Base-by-base conservation (phyloP, 2,329 filamentous ascomycete species). In the Sporothrix globosa region DNA sequence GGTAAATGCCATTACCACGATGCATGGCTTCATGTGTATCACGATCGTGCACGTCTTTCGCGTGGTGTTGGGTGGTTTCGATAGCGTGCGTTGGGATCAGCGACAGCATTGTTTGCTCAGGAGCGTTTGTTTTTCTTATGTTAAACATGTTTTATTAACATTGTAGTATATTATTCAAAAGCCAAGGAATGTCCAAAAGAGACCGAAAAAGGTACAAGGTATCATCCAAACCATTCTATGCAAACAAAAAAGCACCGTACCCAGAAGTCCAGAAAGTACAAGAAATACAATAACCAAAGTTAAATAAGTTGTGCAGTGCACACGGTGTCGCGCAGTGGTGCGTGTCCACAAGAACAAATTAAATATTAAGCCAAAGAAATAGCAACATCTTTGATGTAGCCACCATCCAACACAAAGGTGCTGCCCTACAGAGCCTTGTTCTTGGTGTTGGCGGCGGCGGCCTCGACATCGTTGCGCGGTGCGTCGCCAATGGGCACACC, bases 391-490 rank as follows among this genome's bases (percentile, higher is more conserved):
- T 7, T 6, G 39, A 46, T 46, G 58, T 19, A 24, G 58, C 39
- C 58, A 13, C 17, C 30, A 2, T 39, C 54, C 54, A 41, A 30
- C 14, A 58, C 34, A 7, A 6, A 19, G 44, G 19, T 44, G 39
- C n/a, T 5, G 11, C 11, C 56, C 58, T 63, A 60, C 41, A 69
- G 44, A 14, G 53, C 58, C 67, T 68, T 52, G 52, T 54, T 44
- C 54, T 30, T 46, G 2, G 61, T 41, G 68, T 67, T 68, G 11
- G 68, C 69, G 0, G 72, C 73, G 1, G 68, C 60, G 0, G 73
- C 70, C 71, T 73, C 72, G 21, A 72, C 21, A 14, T 74, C 73
- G 53, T 67, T 60, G 13, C 46, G 46, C 3, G 71, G 67, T 2
- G 63, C 71, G 34, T 70, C 50, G 56, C 52, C 58, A 52, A 34